Base-by-base conservation (phyloP, 1,139 yeast species). In the Zygoascus hellenicus region DNA sequence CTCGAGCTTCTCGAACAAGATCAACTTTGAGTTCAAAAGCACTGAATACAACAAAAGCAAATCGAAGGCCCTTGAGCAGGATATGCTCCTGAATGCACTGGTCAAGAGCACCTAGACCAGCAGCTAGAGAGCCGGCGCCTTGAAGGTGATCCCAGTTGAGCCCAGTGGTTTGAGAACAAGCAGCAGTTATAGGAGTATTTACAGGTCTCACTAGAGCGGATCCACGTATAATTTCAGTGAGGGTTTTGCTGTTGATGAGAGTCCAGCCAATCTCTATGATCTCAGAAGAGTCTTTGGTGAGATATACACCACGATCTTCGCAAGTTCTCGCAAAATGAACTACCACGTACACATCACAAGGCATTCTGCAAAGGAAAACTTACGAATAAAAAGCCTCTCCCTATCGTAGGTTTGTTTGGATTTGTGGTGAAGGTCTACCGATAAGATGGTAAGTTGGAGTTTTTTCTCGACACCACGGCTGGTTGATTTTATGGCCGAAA, bases 1-100 rank as follows among this genome's bases (percentile, higher is more conserved):
- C 95, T 37, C 87, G 72, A 9, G 95, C 88, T 62, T 87, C 95
- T 43, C 95, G 74, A 5, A 86, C 82, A 26, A 90, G 65, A 57
- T 84, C 87, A 31, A 88, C 90, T 52, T 90, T 74, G 43, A 90
- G 67, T 55, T 81, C 83, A 78, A 83, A 77, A 9, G 81, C 72
- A 58, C 81, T 80, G 54, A 78, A 71, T 0, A 89, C 75, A 39
- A 88, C 83, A 58, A 89, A 77, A 2, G 81, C 71, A 61, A 87
- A 83, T 34, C 80, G 82, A 45, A 68, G 65, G 5, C 74, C 71
- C 38, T 71, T 67, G 26, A 69, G 59, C 10, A 74, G 59, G 38
- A 78, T 58, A 45, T 70, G 59, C 35, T 71, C 71, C 50, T 75
- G 75, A 40, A 82, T 65, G 51, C 68, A 73, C 28, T 57, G 57